Percentiles rank a stretch among this genome's conserved stretches.
phyloP scores from a whole-genome alignment of 2,329 filamentous ascomycete genomes.

The Colletotrichum musicola region DNA sequence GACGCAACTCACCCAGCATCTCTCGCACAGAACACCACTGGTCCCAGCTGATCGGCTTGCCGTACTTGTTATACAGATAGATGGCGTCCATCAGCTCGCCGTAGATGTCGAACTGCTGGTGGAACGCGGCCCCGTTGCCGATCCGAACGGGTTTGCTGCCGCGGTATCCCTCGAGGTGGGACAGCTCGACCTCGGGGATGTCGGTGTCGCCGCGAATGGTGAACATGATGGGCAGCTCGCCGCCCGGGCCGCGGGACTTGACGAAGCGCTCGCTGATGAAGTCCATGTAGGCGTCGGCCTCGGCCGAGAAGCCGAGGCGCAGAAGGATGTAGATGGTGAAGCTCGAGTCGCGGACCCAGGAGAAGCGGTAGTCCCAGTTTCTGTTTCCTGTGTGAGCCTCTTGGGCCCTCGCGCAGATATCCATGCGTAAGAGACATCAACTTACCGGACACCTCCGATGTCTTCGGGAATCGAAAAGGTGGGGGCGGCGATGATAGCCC shows the following conservation, averaged over 20 bases:
- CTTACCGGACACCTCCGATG: constrained; percentile 70
- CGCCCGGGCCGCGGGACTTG: constrained; percentile 69
- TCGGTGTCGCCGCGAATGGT: constrained; percentile 81
- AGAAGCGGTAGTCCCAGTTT: constrained; percentile 82
- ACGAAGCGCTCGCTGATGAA: constrained; percentile 81
- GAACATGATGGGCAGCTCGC: constrained; percentile 83
- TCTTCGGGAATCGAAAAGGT: constrained; percentile 84
- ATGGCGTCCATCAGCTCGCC: constrained; percentile 83
- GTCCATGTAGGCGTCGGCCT: constrained; percentile 82
- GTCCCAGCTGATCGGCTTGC: constrained; percentile 82
- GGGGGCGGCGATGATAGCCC: constrained; percentile 81
- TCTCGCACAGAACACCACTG: constrained; percentile 79
- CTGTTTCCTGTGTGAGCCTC: constrained; percentile 45
- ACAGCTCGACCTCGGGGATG: constrained; percentile 77
- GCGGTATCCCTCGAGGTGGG: constrained; percentile 79
- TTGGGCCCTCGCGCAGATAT: neutral
- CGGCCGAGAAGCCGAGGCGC: constrained; percentile 79
- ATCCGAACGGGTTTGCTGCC: constrained; percentile 80
- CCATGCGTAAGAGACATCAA: neutral
- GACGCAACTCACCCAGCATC: constrained; percentile 64
- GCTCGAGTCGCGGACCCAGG: constrained; percentile 82
- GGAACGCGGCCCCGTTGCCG: constrained; percentile 81
- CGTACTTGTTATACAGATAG: constrained; percentile 84
- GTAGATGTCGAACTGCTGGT: constrained; percentile 84
- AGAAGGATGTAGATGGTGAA: constrained; percentile 85